Evolutionary conservation across 495 filamentous ascomycete species (phyloP).

Genomic region (Penicillium taxi): DNA sequence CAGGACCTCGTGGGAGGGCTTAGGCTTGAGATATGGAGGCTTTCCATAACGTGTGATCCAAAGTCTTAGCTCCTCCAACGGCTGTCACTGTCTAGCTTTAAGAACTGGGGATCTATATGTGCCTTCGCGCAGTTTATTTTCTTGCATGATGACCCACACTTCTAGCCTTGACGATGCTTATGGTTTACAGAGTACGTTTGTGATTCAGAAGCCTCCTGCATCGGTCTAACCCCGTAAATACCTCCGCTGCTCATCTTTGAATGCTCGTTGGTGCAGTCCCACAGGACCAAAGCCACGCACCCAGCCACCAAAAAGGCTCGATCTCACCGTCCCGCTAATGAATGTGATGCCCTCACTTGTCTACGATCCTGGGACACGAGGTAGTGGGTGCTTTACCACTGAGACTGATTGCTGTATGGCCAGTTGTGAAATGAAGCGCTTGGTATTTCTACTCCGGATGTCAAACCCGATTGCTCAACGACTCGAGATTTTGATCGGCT

Average conservation of each 20-base stretch:
- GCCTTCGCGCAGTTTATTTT: not conserved
- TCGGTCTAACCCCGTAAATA: conserved; percentile 17
- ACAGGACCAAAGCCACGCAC: conserved; percentile 17
- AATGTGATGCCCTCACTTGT: conserved; percentile 15
- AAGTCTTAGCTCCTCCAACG: too few species aligned
- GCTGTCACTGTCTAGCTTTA: conserved; percentile 4
- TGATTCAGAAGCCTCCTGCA: conserved; percentile 24
- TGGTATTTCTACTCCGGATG: conserved; percentile 16
- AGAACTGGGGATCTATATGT: not conserved
- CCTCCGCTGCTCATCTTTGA: conserved; percentile 17
- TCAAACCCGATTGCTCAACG: conserved; percentile 30
- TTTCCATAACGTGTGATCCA: too few species aligned
- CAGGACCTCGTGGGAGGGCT: too few species aligned
- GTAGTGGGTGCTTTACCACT: conserved; percentile 5
- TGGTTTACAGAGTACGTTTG: conserved; percentile 18
- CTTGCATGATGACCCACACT: conserved; percentile 3
- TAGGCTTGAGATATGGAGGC: too few species aligned
- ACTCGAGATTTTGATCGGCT: conserved; percentile 31
- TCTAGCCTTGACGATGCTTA: conserved; percentile 10
- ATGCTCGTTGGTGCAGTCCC: conserved; percentile 31
- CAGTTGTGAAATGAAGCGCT: conserved; percentile 28
- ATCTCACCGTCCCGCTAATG: conserved; percentile 33
- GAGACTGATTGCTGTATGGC: conserved; percentile 17
- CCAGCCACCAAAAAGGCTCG: conserved; percentile 26
- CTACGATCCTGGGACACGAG: conserved; percentile 10